Conservation (phyloP, 2,329 filamentous ascomycete species). For the Teratosphaeria gauchensis region DNA sequence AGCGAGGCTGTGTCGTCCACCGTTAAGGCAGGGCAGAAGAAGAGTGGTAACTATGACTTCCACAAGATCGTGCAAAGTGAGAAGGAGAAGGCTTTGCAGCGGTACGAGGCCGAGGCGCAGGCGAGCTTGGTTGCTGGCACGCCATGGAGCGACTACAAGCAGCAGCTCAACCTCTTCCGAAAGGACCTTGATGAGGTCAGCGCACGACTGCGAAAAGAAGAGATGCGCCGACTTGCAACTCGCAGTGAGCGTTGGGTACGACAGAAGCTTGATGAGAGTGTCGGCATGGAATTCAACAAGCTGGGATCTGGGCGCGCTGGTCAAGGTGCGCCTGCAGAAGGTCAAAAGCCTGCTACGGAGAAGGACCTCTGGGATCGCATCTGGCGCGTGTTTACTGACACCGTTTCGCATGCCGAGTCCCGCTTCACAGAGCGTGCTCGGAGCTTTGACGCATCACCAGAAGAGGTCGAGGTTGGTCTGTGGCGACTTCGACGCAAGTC, state of each 20-base stretch:
- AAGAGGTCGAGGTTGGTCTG: constrained; percentile 83
- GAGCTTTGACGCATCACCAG: constrained; percentile 84
- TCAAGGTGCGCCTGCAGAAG: constrained; percentile 66
- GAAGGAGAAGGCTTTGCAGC: constrained; percentile 63
- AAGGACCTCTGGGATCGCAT: constrained; percentile 93
- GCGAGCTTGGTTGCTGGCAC: constrained; percentile 69
- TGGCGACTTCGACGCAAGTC: constrained; percentile 91
- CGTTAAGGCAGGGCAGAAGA: constrained; percentile 89
- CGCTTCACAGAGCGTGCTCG: constrained; percentile 81
- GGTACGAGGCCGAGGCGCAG: constrained; percentile 67
- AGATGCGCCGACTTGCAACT: constrained; percentile 86
- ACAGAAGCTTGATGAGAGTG: constrained; percentile 73
- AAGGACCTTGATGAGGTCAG: constrained; percentile 90
- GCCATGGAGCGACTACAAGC: constrained; percentile 76
- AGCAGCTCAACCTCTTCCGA: constrained; percentile 69
- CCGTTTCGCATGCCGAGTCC: constrained; percentile 74
- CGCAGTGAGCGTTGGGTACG: constrained; percentile 91
- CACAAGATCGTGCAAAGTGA: constrained; percentile 82
- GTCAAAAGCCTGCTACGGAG: constrained; percentile 63
- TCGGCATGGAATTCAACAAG: constrained; percentile 93
- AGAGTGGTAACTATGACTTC: constrained; percentile 84
- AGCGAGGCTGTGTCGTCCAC: constrained; percentile 76
- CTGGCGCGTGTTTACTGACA: constrained; percentile 74
- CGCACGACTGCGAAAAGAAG: constrained; percentile 74
- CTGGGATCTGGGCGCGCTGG: constrained; percentile 81